Base-by-base conservation (phyloP, 371 early-diverging fungal genomes). In the Thermomucor indicae-seudaticae region DNA sequence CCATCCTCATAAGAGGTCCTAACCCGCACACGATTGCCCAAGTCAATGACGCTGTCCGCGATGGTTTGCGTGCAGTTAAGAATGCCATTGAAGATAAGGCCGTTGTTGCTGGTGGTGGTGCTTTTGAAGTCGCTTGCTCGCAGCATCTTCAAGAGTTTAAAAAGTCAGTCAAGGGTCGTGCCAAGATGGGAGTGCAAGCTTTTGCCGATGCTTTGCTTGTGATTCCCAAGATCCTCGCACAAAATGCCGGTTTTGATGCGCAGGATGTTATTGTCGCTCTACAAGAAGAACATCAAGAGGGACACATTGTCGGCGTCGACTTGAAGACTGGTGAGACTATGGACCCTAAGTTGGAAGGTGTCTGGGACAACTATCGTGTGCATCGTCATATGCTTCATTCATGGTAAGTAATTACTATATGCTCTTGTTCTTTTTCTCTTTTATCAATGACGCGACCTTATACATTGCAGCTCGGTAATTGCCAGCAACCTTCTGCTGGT, bases 311-410 rank as follows among this genome's bases (percentile, higher is more conserved):
- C 20, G 98, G 99, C 51, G 71, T 98, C 14, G 98, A 99, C 62
- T 79, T 98, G 50, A 86, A 85, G 60, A 92, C 96, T 2, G 98
- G 98, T 32, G 93, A 92, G 55, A 83, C 90, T n/a, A 76, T 94
- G 70, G 97, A 98, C 62, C 98, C 97, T 17, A 75, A 80, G 47
- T 74, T 85, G 29, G 95, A 96, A 73, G 97, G 96, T 46, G 92
- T 99, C 50, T 94, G 93, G 90, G 97, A 99, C 65, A 98, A 97
- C 81, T 96, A 96, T 79, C 83, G 94, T 30, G 99, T 99, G 22
- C 83, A 95, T 55, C 85, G 95, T 25, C 95, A 96, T 70, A 88
- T 96, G 89, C 78, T 99, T 42, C 90, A 97, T 64, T 93, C 95
- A 50, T 91, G 91, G 76, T 75, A 70, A 42, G 63, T 43, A 35